Evolutionary conservation across 1,284 basidiomycete species (phyloP).

Genomic region (Fomitopsis schrenkii): DNA sequence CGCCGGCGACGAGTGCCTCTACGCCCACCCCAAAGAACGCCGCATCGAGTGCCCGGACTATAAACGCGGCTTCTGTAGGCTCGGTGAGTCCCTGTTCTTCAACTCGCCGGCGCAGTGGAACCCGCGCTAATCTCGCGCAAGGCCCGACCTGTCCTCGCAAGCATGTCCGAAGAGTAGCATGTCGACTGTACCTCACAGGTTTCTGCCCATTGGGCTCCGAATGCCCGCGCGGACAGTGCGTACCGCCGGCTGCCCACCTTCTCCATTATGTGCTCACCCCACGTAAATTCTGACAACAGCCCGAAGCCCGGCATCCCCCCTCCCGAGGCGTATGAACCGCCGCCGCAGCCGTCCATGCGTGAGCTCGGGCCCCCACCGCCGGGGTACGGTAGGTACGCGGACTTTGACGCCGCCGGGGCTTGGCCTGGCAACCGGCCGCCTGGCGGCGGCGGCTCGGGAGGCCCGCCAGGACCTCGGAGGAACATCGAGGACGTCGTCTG

Average conservation of each 20-base stretch:
- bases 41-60: constrained; percentile 95
- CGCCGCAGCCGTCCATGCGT: constrained; percentile 67
- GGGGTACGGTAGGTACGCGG: constrained; percentile 83
- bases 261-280: background rate
- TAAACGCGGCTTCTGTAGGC: constrained; percentile 91
- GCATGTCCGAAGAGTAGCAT: constrained; percentile 89
- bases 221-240: constrained; percentile 90
- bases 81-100: constrained; percentile 49
- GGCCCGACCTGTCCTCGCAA: constrained; percentile 90
- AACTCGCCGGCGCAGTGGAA: constrained; percentile 3
- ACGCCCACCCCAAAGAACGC: constrained; percentile 94
- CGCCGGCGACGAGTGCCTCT: constrained; percentile 96
- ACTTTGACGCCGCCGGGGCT: constrained; percentile 63
- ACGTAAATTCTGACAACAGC: constrained; percentile 31
- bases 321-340: constrained; percentile 76
- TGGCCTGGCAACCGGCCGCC: constrained; percentile 34
- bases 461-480: constrained; percentile 47
- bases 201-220: constrained; percentile 95
- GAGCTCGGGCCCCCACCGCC: constrained; percentile 90
- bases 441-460: constrained; percentile 23
- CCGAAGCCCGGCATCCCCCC: constrained; percentile 73
- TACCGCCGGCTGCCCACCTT: constrained; percentile 15
- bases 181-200: constrained; percentile 89
- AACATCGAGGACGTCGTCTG: constrained; percentile 87
- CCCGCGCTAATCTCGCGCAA: constrained; percentile 22